Percentiles rank a stretch among this genome's conserved stretches.
Evolutionary conservation across 768 basidiomycete genomes (phyloP).

Genomic region (Rhodotorula taiwanensis): DNA sequence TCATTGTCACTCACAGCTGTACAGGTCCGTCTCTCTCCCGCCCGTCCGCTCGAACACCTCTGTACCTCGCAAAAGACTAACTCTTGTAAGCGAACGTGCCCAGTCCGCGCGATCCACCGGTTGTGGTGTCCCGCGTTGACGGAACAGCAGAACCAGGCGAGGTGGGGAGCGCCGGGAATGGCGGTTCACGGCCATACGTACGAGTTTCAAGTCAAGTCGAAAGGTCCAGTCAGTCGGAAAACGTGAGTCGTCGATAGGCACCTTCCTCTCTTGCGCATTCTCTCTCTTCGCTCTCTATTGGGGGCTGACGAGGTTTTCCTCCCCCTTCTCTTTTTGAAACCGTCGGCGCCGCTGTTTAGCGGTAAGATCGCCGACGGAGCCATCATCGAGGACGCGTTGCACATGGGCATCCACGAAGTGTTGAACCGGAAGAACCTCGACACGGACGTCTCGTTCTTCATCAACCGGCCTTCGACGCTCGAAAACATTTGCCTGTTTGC

Average conservation of each 20-base stretch:
- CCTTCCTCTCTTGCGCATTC: not conserved
- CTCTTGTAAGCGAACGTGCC: too few species aligned
- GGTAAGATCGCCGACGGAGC: slow-evolving; percentile 7
- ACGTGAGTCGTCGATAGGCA: slow-evolving; percentile 6
- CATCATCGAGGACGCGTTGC: slow-evolving; percentile 13
- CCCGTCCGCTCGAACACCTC: too few species aligned
- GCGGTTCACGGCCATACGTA: slow-evolving; percentile 18
- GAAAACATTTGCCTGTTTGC: slow-evolving; percentile 32
- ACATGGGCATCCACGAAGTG: slow-evolving; percentile 12
- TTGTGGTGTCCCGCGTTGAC: not conserved
- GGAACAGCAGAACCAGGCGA: not conserved
- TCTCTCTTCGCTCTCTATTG: not conserved
- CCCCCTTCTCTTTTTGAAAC: too few species aligned
- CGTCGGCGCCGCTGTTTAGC: not conserved
- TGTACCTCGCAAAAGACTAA: too few species aligned
- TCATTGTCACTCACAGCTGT: not conserved
- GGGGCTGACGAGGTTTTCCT: too few species aligned
- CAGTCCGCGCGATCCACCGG: slow-evolving; percentile 24
- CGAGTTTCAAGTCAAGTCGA: slow-evolving; percentile 17
- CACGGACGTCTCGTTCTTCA: slow-evolving; percentile 27
- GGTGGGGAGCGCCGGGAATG: slow-evolving; percentile 1
- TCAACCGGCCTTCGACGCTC: slow-evolving; percentile 24
- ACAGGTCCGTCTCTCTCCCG: not conserved
- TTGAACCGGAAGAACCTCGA: slow-evolving; percentile 28
- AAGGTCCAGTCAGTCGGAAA: slow-evolving; percentile 5